Evolutionary conservation across 306 rosid species (phyloP).

Genomic region (Alnus glutinosa): DNA sequence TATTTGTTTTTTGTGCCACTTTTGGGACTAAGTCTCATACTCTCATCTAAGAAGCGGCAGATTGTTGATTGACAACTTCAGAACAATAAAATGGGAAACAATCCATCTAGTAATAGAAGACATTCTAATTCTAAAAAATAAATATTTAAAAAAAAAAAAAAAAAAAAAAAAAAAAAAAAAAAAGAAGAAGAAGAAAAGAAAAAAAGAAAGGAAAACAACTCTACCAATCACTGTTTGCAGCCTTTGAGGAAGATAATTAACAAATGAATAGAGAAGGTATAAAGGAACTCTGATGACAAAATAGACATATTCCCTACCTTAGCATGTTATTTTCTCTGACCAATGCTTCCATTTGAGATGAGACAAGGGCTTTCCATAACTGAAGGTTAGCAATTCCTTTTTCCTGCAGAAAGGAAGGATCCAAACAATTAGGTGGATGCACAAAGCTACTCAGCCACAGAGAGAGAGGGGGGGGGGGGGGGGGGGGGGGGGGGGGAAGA

Average conservation of each 20-base stretch:
- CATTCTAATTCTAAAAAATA: no score
- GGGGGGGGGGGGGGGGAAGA: background rate
- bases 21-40: background rate
- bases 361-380: constrained; percentile 65
- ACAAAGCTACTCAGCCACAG: constrained; percentile 8
- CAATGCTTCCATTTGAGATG: constrained; percentile 59
- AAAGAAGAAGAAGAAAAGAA: no score
- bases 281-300: background rate
- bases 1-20: background rate
- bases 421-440: constrained; percentile 13
- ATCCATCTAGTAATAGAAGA: background rate
- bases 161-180: no score
- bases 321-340: constrained; percentile 55
- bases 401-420: constrained; percentile 47
- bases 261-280: background rate
- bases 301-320: constrained; percentile 46
- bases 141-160: no score
- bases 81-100: background rate
- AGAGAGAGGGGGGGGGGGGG: background rate
- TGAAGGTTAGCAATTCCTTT: constrained; percentile 52
- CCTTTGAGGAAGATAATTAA: background rate
- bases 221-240: background rate
- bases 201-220: background rate
- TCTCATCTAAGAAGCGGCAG: background rate
- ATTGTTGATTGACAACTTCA: background rate